These are phyloP conservation scores for Solanum chmielewskii DNA, from an alignment of 257 asterid genomes.

Conservation along the genomic window DNA sequence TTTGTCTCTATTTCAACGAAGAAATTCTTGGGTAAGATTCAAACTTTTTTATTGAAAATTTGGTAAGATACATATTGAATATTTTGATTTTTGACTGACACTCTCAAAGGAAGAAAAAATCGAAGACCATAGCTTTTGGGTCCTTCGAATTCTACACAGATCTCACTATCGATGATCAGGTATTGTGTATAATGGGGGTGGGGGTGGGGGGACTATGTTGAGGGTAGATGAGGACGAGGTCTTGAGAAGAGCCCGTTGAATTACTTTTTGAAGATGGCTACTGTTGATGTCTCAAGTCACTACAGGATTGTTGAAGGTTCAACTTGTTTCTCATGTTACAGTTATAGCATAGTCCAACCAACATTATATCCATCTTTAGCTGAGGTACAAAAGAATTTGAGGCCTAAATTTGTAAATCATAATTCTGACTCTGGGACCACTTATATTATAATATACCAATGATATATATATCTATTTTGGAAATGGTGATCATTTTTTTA, in stretches of 20 bases:
- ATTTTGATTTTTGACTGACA: no score
- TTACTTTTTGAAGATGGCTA: background rate
- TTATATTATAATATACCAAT: background rate
- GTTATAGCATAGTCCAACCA: background rate
- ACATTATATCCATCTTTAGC: background rate
- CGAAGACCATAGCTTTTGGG: no score
- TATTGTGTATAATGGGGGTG: background rate
- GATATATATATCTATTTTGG: background rate
- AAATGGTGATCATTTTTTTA: background rate
- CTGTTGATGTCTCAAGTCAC: background rate
- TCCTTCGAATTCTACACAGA: no score
- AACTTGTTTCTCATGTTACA: background rate
- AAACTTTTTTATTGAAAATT: no score
- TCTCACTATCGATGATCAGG: no score
- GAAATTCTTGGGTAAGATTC: no score
- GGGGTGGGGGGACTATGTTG: background rate
- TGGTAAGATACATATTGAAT: no score
- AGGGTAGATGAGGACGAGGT: background rate
- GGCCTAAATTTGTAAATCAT: background rate
- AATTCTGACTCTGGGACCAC: background rate
- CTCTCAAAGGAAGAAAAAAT: no score
- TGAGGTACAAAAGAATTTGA: background rate
- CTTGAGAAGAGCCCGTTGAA: background rate
- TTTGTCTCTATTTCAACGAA: no score
- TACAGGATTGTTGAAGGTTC: background rate